Conservation (phyloP, 139 green algal species). For the Chlamydomonas incerta region DNA sequence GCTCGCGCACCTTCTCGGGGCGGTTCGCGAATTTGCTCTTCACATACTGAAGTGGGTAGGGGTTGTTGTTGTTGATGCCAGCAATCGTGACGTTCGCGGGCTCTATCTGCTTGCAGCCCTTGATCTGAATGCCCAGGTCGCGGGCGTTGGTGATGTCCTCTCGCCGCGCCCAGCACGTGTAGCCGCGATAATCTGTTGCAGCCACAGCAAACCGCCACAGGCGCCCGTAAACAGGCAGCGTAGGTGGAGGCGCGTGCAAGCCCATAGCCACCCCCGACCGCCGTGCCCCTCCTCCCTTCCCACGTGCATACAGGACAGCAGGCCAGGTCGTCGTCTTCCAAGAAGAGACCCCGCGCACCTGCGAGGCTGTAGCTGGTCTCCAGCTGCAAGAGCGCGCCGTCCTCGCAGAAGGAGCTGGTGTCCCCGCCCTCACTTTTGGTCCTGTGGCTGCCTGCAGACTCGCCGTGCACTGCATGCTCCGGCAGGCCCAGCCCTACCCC, state of each 20-base stretch:
- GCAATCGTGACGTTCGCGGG: neutral
- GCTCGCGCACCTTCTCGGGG: neutral
- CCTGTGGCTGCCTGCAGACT: neutral
- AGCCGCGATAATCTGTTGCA: constrained; percentile 18
- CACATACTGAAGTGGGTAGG: constrained; percentile 20
- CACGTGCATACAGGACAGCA: too few relatives aligned
- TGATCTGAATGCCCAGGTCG: constrained; percentile 19
- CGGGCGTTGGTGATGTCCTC: constrained; percentile 37
- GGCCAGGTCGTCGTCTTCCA: too few relatives aligned
- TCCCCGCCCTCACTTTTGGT: neutral
- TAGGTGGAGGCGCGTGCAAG: too few relatives aligned
- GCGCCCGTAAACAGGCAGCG: too few relatives aligned
- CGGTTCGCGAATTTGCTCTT: neutral
- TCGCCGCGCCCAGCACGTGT: constrained; percentile 13
- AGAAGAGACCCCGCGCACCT: too few relatives aligned
- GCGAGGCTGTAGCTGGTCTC: constrained; percentile 20
- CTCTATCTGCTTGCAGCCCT: constrained; percentile 9
- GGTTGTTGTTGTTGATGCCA: neutral
- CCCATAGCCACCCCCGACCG: too few relatives aligned
- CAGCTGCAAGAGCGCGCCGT: constrained; percentile 5
- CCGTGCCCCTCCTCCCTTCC: too few relatives aligned
- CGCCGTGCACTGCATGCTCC: neutral
- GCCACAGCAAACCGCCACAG: neutral
- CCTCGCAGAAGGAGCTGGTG: constrained; percentile 15
- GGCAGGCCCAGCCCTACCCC: neutral